Percentiles rank a stretch among this genome's conserved stretches.
Evolutionary conservation across 2,329 filamentous ascomycete genomes (phyloP).

Genomic region (Sphaerostilbella broomeana): DNA sequence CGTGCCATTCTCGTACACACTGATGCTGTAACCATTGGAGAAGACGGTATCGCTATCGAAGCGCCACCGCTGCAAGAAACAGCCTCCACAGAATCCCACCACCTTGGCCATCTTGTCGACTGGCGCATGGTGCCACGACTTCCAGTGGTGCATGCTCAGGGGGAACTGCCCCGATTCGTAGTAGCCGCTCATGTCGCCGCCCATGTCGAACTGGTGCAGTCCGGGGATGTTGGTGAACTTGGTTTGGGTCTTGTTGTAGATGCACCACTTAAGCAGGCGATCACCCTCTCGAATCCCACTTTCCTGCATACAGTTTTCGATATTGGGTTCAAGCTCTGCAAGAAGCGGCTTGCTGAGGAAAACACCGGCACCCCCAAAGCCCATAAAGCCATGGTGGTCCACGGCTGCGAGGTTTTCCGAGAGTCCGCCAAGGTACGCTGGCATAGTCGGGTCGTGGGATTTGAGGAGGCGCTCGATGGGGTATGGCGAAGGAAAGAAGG

Average conservation of each 20-base stretch:
- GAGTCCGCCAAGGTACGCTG: conserved; percentile 50
- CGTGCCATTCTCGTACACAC: conserved; percentile 38
- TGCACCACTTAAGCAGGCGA: conserved; percentile 50
- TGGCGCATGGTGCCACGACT: conserved; percentile 49
- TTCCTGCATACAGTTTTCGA: conserved; percentile 42
- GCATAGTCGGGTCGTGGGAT: conserved; percentile 40
- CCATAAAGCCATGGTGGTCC: conserved; percentile 49
- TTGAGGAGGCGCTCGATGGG: conserved; percentile 41
- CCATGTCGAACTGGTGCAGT: conserved; percentile 52
- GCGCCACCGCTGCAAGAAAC: conserved; percentile 51
- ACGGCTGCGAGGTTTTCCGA: conserved; percentile 51
- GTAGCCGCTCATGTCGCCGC: conserved; percentile 49
- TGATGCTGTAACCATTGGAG: conserved; percentile 53
- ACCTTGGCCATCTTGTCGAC: conserved; percentile 18
- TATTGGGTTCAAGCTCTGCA: conserved; percentile 38
- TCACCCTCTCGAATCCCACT: conserved; percentile 42
- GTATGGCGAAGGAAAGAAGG: conserved; percentile 53
- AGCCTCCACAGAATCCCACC: conserved; percentile 46
- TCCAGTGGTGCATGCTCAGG: conserved; percentile 57
- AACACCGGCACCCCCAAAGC: conserved; percentile 54
- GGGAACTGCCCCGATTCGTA: conserved; percentile 52
- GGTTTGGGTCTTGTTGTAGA: conserved; percentile 47
- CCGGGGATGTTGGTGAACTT: conserved; percentile 49
- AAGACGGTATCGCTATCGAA: conserved; percentile 43
- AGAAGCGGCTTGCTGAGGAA: conserved; percentile 51